Conservation (phyloP, 1,284 basidiomycete genomes). For the Trichosporon asahii region DNA sequence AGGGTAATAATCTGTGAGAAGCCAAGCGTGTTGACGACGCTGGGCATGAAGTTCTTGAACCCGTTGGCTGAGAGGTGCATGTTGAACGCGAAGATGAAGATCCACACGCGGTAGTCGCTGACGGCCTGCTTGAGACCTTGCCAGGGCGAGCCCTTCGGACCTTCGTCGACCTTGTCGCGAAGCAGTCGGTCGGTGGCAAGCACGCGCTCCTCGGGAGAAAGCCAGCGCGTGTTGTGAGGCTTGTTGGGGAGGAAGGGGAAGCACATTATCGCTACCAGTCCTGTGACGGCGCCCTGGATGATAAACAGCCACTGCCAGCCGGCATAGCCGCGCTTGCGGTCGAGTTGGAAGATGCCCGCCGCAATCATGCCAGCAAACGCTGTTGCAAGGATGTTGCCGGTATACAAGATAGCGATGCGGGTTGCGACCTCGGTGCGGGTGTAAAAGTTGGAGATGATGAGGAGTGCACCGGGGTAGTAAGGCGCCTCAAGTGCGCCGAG, state of each 20-base stretch:
- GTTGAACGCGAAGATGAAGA: conserved; percentile 34
- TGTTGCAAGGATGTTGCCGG: conserved; percentile 29
- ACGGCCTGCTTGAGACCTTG: conserved; percentile 37
- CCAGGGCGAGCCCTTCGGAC: conserved; percentile 29
- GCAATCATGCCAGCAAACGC: conserved; percentile 29
- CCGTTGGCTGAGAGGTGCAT: conserved; percentile 33
- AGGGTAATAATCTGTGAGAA: conserved; percentile 43
- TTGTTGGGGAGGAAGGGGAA: conserved; percentile 22
- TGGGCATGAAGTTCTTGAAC: conserved; percentile 40
- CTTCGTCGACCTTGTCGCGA: conserved; percentile 33
- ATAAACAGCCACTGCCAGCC: conserved; percentile 33
- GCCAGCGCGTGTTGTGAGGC: conserved; percentile 23
- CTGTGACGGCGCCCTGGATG: conserved; percentile 23
- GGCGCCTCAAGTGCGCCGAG: conserved; percentile 42
- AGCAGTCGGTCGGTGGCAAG: conserved; percentile 22
- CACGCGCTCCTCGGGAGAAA: conserved; percentile 19
- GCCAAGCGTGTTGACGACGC: conserved; percentile 38
- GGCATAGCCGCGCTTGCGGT: conserved; percentile 21
- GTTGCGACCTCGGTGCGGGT: conserved; percentile 45
- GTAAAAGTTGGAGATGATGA: conserved; percentile 47
- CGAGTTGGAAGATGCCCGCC: conserved; percentile 24
- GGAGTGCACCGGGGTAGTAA: conserved; percentile 44
- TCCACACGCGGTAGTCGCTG: conserved; percentile 35
- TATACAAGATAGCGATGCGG: conserved; percentile 44
- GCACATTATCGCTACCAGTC: conserved; percentile 18